Evolutionary conservation across 2,329 filamentous ascomycete species (phyloP), one percentile per base, ranked within the genome.

Genomic region (Exophiala viscosa): DNA sequence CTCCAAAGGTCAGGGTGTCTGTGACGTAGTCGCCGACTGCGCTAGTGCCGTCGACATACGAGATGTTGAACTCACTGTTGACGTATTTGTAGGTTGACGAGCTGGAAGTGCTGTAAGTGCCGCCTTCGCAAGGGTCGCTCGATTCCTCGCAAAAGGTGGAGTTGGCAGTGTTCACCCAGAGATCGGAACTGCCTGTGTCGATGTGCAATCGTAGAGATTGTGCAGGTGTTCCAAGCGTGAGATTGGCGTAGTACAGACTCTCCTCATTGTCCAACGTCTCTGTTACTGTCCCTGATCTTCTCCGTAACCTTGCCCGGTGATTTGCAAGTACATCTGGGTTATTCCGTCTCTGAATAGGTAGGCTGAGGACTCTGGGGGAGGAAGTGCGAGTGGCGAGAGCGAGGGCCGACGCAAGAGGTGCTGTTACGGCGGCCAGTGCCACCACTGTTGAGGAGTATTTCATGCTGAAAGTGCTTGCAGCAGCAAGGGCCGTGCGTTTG

Each of bases 11-110:
- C 36, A 82, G 69, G 0, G 78, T 86, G 65, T 96, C 91, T 3
- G 80, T 84, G 2, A 83, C 88, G 67, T 95, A 96, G 69, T 93
- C 87, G 32, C 91, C 90, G 1, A 73, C 68, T 0, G 90, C 87
- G 4, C 84, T 83, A 0, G 87, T 87, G 41, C 88, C 88, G 69
- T 96, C 90, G 36, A 87, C 86, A 61, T 96, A 96, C 1, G 84
- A 84, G 59, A 96, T 95, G 71, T 92, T 91, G 74, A 96, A 96
- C 55, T 83, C 77, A 64, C 81, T 84, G 58, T 83, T 84, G 49
- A 95, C 70, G 65, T 85, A 90, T 32, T 77, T 64, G 69, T 91
- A 92, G 2, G 89, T 88, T 1, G 87, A 89, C 0, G 90, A 95
- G 1, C 76, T 70, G 66, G 87, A 86, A 36, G 87, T 79, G 39